A percentile compares a stretch with the other conserved stretches of the same genome.
phyloP scores from a whole-genome alignment of 257 asterid species.

The Penstemon davidsonii region DNA sequence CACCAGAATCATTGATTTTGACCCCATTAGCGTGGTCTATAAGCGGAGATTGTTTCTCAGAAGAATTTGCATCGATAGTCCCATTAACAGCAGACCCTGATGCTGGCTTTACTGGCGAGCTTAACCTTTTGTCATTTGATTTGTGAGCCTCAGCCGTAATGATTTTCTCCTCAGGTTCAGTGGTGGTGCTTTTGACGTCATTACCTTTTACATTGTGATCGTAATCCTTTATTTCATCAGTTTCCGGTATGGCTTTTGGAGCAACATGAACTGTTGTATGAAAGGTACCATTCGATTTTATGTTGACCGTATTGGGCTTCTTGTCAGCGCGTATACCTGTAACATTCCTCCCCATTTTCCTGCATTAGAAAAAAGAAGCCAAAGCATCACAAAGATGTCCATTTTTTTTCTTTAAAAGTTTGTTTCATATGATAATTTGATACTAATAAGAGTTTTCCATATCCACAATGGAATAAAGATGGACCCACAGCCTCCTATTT shows the following conservation, averaged over 20 bases:
- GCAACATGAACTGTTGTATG: conserved; percentile 40
- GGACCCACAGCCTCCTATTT: neutral
- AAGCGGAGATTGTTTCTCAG: conserved; percentile 30
- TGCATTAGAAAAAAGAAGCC: conserved; percentile 24
- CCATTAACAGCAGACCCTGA: conserved; percentile 47
- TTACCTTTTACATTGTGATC: conserved; percentile 34
- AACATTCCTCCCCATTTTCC: conserved; percentile 56
- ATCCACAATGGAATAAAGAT: neutral
- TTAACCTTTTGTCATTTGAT: conserved; percentile 46
- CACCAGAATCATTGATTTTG: conserved; percentile 43
- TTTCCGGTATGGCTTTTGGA: conserved; percentile 37
- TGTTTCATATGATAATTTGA: neutral
- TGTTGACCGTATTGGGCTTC: conserved; percentile 30
- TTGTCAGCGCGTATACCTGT: conserved; percentile 42
- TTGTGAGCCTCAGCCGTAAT: conserved; percentile 49
- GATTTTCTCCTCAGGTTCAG: conserved; percentile 48
- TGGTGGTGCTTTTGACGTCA: conserved; percentile 55
- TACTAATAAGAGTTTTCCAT: no score
- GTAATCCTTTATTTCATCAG: conserved; percentile 31
- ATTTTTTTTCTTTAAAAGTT: neutral
- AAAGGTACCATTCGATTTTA: conserved; percentile 42
- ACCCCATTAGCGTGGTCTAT: conserved; percentile 35
- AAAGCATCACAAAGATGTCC: conserved; percentile 22
- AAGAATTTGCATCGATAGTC: conserved; percentile 33
- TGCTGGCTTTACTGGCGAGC: conserved; percentile 45